Evolutionary conservation across 106 monocot genomes (phyloP), one percentile per base, ranked within the genome.

Genomic region (Phalaenopsis aphrodite): DNA sequence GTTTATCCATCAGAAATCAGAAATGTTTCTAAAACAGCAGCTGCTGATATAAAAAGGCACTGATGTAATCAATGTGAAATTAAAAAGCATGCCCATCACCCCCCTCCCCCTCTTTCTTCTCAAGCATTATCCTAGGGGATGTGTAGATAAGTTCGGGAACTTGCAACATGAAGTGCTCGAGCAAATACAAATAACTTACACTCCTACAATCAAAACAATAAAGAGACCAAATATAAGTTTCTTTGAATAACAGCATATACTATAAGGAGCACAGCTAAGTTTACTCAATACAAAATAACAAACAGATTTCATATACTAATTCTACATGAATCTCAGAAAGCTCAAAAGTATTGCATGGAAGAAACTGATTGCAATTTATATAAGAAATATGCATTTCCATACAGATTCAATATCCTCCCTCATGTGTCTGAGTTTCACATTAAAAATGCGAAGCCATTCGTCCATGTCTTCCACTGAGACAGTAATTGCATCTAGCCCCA

Each of bases 361-460:
- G 12, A 69, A 38, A 23, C 39, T 69, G 38, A 69, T 69, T 39
- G 38, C 69, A 38, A 58, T 64, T 69, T 39, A 41, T 3, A 16
- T 23, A 75, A 45, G 45, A 37, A 7, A 75, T 75, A 45, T 18
- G 74, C 21, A 21, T 74, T 1, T 65, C 2, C 78, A 41, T 95
- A 99, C 99, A 84, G 95, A 99, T 87, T 89, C 84, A 84, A 99
- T 99, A 78, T 99, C 99, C 87, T 99, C 99, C 84, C 99, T 90
- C 99, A 99, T 99, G 82, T 95, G 99, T 80, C 95, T 89, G 52
- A 99, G 94, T 57, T 99, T 99, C 71, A 91, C 83, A 86, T 99
- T 99, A 76, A 99, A 99, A 64, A 93, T 99, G 1, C 88, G 82
- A n/a, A 99, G 79, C 99, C 99, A 99, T 79, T 99, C 95, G 85